phyloP scores from a whole-genome alignment of 352 stramenopile species.

The Phytopythium vexans region DNA sequence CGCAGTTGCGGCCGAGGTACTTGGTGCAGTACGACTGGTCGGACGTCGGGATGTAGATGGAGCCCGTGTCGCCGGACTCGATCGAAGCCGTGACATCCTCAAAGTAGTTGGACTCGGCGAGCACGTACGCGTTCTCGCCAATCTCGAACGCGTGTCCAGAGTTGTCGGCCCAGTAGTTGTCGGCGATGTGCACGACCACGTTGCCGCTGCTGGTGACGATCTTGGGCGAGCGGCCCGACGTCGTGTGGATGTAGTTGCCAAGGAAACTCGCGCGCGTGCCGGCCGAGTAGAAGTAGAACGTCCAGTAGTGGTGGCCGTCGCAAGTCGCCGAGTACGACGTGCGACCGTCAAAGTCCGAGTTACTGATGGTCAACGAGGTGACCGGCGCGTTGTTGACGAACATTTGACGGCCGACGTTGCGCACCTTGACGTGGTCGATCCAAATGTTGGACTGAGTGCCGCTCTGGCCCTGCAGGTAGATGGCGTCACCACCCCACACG shows the following conservation, averaged over 20 bases:
- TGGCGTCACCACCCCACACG: constrained; percentile 23
- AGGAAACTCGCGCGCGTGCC: constrained; percentile 20
- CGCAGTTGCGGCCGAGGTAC: constrained; percentile 4
- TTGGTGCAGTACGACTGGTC: constrained; percentile 2
- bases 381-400: constrained; percentile 30
- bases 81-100: constrained; percentile 8
- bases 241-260: constrained; percentile 37
- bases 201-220: constrained; percentile 12
- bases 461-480: constrained; percentile 19
- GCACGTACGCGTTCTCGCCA: constrained; percentile 13
- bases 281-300: constrained; percentile 20
- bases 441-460: constrained; percentile 22
- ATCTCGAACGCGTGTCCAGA: constrained; percentile 30
- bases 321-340: constrained; percentile 35
- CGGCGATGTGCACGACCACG: constrained; percentile 27
- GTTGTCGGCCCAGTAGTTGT: constrained; percentile 46
- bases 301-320: constrained; percentile 48
- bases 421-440: constrained; percentile 48
- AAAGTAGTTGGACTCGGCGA: constrained; percentile 41
- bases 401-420: constrained; percentile 33
- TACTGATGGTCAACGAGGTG: constrained; percentile 41
- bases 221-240: constrained; percentile 30
- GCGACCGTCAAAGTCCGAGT: constrained; percentile 43
- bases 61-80: neutral
- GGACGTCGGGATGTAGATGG: no score